phyloP scores from a whole-genome alignment of 2,329 filamentous ascomycete species.

The Lojkania enalia region DNA sequence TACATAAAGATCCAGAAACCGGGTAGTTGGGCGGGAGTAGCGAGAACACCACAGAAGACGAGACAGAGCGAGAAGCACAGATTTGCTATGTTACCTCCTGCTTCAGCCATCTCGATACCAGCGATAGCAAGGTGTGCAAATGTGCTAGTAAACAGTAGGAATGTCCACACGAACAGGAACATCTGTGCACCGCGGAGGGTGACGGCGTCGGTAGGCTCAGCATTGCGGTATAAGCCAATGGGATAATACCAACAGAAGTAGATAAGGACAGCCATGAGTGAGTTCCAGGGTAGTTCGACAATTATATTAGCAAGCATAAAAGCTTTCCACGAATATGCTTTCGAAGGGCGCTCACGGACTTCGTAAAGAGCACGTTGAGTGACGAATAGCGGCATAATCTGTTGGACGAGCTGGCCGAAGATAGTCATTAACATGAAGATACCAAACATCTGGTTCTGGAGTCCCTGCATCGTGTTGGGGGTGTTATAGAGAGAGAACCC shows the following conservation, averaged over 20 bases:
- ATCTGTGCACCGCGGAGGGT: slow-evolving; percentile 74
- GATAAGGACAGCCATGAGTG: slow-evolving; percentile 73
- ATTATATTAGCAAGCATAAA: slow-evolving; percentile 84
- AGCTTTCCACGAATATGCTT: slow-evolving; percentile 82
- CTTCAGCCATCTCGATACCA: slow-evolving; percentile 73
- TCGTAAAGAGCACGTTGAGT: slow-evolving; percentile 81
- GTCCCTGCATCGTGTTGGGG: slow-evolving; percentile 71
- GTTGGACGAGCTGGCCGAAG: slow-evolving; percentile 77
- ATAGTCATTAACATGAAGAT: slow-evolving; percentile 83
- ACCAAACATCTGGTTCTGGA: slow-evolving; percentile 85
- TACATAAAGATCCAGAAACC: slow-evolving; percentile 87
- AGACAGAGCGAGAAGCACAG: slow-evolving; percentile 72
- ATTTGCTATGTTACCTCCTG: slow-evolving; percentile 75
- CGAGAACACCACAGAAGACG: slow-evolving; percentile 76
- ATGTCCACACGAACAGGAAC: slow-evolving; percentile 74
- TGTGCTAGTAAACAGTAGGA: slow-evolving; percentile 79
- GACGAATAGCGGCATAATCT: slow-evolving; percentile 86
- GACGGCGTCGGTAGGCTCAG: slow-evolving; percentile 62
- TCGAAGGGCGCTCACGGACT: slow-evolving; percentile 80
- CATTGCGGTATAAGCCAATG: slow-evolving; percentile 74
- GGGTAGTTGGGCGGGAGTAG: slow-evolving; percentile 63
- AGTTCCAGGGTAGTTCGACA: slow-evolving; percentile 85
- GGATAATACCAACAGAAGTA: slow-evolving; percentile 87
- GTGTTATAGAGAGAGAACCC: slow-evolving; percentile 79
- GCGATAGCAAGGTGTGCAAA: slow-evolving; percentile 80